Evolutionary conservation across 352 stramenopile genomes (phyloP).

Genomic region (Elongisporangium undulatum): DNA sequence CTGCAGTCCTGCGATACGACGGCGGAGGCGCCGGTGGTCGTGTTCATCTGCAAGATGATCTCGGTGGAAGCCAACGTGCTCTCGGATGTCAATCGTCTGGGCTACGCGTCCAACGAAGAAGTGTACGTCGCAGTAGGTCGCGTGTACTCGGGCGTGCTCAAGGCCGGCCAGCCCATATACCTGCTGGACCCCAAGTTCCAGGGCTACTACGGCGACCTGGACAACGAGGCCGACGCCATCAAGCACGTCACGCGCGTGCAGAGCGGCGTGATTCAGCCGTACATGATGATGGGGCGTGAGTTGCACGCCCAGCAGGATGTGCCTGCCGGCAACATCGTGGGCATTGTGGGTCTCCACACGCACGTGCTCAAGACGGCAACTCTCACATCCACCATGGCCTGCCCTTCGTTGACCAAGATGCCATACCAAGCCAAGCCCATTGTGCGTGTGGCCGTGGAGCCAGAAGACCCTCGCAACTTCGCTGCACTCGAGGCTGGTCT

Average conservation of each 20-base stretch:
- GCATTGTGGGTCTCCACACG: constrained; percentile 83
- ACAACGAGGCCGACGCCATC: constrained; percentile 19
- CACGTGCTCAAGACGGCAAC: constrained; percentile 90
- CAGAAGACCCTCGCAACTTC: constrained; percentile 85
- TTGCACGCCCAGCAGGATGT: constrained; percentile 73
- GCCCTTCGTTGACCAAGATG: constrained; percentile 85
- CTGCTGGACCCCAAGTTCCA: constrained; percentile 91
- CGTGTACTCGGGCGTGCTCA: constrained; percentile 87
- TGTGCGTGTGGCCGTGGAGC: constrained; percentile 89
- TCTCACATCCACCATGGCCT: constrained; percentile 70
- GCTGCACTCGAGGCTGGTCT: constrained; percentile 80
- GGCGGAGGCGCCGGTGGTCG: constrained; percentile 66
- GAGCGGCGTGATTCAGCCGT: constrained; percentile 54
- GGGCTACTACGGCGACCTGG: constrained; percentile 30
- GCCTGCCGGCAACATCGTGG: constrained; percentile 89
- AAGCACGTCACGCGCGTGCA: constrained; percentile 61
- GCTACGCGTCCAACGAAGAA: constrained; percentile 44
- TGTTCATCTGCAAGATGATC: constrained; percentile 93
- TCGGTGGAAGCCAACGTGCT: constrained; percentile 85
- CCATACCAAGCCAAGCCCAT: constrained; percentile 91
- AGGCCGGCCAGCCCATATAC: constrained; percentile 51
- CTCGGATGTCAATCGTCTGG: constrained; percentile 56
- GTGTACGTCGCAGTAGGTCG: constrained; percentile 91
- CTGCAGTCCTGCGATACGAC: constrained; percentile 52
- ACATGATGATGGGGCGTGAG: constrained; percentile 93